These are phyloP conservation scores for Pseudocercospora pini-densiflorae DNA, from an alignment of 2,329 filamentous ascomycete genomes.

Conservation along the genomic window DNA sequence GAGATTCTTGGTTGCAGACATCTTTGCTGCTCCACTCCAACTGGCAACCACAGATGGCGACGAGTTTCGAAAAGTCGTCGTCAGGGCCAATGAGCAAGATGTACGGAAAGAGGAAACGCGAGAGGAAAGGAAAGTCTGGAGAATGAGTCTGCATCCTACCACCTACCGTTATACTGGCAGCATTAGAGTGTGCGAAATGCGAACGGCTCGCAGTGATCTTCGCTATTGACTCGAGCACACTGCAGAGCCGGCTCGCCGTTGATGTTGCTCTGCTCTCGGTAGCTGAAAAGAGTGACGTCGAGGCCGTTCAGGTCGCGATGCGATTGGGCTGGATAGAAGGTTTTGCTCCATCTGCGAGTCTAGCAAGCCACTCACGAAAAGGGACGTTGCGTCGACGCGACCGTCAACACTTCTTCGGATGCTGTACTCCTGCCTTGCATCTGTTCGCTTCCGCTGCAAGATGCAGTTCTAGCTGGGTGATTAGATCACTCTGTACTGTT, in stretches of 20 bases:
- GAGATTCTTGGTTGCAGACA: conserved; percentile 3
- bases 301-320: neutral
- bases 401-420: neutral
- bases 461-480: neutral
- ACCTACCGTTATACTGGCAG: neutral
- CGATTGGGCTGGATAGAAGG: neutral
- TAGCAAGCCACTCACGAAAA: neutral
- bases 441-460: neutral
- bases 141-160: neutral
- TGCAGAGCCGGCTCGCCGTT: neutral
- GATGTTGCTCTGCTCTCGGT: neutral
- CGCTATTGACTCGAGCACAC: conserved; percentile 3
- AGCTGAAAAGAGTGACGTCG: conserved; percentile 4
- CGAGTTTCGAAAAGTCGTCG: neutral
- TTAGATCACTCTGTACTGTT: neutral
- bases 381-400: neutral
- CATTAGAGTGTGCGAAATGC: neutral
- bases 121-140: neutral
- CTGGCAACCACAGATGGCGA: neutral
- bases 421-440: neutral
- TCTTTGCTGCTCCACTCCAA: neutral
- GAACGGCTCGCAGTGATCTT: neutral
- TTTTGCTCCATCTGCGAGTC: conserved; percentile 1
- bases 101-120: neutral
- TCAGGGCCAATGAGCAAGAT: neutral